phyloP scores from a whole-genome alignment of 2,329 filamentous ascomycete genomes.

The Polytolypa hystricis region DNA sequence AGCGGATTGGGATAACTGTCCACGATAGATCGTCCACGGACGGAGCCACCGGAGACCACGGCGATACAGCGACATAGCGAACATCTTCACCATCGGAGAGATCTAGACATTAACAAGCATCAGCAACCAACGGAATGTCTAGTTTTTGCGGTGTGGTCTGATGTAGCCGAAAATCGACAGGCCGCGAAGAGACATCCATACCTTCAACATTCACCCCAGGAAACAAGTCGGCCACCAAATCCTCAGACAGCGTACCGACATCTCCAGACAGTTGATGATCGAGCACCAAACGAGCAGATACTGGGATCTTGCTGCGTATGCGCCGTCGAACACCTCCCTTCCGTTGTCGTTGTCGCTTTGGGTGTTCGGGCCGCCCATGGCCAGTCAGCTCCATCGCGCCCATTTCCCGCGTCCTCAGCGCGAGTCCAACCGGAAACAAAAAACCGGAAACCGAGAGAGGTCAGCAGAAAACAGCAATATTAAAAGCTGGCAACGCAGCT shows the following conservation, averaged over 20 bases:
- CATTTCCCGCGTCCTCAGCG: conserved; percentile 5
- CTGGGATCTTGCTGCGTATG: conserved; percentile 53
- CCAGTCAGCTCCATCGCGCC: conserved; percentile 32
- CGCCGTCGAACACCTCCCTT: conserved; percentile 32
- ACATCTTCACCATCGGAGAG: conserved; percentile 21
- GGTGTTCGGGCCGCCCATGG: conserved; percentile 35
- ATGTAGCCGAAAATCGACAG: too few relatives aligned
- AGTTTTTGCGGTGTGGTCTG: too few relatives aligned
- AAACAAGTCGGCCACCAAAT: conserved; percentile 72
- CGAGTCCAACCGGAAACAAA: not conserved
- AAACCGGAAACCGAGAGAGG: not conserved
- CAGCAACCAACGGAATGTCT: too few relatives aligned
- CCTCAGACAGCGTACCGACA: conserved; percentile 73
- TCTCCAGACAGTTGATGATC: conserved; percentile 80
- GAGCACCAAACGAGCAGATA: conserved; percentile 69
- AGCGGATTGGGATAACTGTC: conserved; percentile 70
- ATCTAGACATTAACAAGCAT: conserved; percentile 4
- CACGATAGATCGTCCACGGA: conserved; percentile 55
- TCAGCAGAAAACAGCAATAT: not conserved
- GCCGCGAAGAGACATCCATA: conserved; percentile 17
- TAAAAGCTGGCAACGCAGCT: not conserved
- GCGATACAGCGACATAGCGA: conserved; percentile 37
- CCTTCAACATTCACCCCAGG: conserved; percentile 46
- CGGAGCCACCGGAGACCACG: conserved; percentile 30
- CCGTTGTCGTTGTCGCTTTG: conserved; percentile 42